These are phyloP conservation scores for Candida neerlandica DNA, from an alignment of 1,139 yeast genomes.

Conservation along the genomic window DNA sequence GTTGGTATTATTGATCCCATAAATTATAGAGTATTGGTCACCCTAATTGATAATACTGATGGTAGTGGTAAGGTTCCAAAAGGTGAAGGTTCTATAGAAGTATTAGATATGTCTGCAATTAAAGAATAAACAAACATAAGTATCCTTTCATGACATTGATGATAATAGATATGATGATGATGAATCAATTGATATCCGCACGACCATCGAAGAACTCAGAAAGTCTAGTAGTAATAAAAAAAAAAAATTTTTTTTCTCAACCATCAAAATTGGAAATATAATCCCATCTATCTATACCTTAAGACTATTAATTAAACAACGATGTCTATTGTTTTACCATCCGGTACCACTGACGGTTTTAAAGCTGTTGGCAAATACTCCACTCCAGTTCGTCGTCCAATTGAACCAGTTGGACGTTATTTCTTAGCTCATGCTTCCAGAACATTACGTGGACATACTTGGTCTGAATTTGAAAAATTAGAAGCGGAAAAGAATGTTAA, in stretches of 20 bases:
- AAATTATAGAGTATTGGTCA: conserved; percentile 66
- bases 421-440: conserved; percentile 97
- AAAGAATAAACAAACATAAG: conserved; percentile 43
- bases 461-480: conserved; percentile 95
- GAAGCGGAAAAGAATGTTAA: conserved; percentile 91
- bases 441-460: conserved; percentile 94
- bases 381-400: conserved; percentile 77
- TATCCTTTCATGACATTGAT: background rate
- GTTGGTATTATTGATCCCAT: conserved; percentile 88
- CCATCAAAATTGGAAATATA: background rate
- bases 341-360: conserved; percentile 53
- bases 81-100: conserved; percentile 74
- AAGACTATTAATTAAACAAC: no score
- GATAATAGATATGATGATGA: no score
- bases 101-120: conserved; percentile 86
- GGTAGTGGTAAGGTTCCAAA: conserved; percentile 50
- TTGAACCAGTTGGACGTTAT: conserved; percentile 96
- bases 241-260: conserved; percentile 3
- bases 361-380: conserved; percentile 56
- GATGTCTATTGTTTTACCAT: conserved; percentile 42
- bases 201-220: background rate
- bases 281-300: background rate
- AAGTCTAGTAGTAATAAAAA: background rate
- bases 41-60: conserved; percentile 45
- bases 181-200: background rate